Conservation (phyloP, 2,329 filamentous ascomycete genomes). For the Taxawa tesnikishii region DNA sequence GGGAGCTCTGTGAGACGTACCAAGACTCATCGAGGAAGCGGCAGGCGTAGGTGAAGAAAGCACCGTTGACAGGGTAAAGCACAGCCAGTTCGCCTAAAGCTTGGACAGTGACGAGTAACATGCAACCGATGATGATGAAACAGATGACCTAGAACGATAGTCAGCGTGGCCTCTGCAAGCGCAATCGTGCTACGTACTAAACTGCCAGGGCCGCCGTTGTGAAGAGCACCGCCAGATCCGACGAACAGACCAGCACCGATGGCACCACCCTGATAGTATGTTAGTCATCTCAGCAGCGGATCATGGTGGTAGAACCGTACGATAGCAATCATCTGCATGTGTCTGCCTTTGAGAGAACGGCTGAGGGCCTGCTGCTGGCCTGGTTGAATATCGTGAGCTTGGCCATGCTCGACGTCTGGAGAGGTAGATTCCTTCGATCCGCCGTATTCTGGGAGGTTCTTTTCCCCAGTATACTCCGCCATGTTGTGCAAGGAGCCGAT, state of each 20-base stretch:
- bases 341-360: constrained; percentile 9
- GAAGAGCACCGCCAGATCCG: constrained; percentile 32
- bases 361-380: constrained; percentile 3
- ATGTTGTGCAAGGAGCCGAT: neutral
- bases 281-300: neutral
- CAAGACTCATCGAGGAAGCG: constrained; percentile 32
- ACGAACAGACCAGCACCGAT: constrained; percentile 42
- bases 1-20: constrained; percentile 1
- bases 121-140: constrained; percentile 20
- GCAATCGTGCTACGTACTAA: constrained; percentile 12
- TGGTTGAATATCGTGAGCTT: constrained; percentile 2
- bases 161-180: neutral
- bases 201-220: constrained; percentile 33
- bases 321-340: constrained; percentile 25
- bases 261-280: constrained; percentile 5
- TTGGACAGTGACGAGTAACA: constrained; percentile 23
- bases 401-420: neutral
- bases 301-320: neutral
- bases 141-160: constrained; percentile 13
- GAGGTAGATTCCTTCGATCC: neutral
- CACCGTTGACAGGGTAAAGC: constrained; percentile 25
- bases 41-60: constrained; percentile 22
- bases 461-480: neutral
- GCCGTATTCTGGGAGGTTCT: neutral
- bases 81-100: constrained; percentile 25